phyloP scores from a whole-genome alignment of 495 filamentous ascomycete species.

The Penicillium cosmopolitanum region DNA sequence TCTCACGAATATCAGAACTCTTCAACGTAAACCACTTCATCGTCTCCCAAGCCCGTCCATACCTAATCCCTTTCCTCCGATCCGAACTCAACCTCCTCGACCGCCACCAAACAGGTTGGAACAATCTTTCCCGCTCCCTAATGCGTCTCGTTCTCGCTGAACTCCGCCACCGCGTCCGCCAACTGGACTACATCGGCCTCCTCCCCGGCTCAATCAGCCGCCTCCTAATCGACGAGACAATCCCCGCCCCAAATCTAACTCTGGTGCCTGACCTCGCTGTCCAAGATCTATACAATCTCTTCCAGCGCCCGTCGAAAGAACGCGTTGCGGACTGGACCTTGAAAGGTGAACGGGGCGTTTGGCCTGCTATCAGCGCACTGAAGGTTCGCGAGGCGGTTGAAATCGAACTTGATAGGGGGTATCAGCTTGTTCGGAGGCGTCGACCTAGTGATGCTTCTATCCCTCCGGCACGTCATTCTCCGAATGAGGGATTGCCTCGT shows the following conservation, averaged over 20 bases:
- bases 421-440: slow-evolving; percentile 72
- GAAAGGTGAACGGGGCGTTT: slow-evolving; percentile 83
- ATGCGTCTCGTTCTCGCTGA: slow-evolving; percentile 74
- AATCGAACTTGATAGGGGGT: slow-evolving; percentile 80
- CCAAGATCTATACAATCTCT: slow-evolving; percentile 71
- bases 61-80: slow-evolving; percentile 86
- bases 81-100: slow-evolving; percentile 79
- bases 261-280: slow-evolving; percentile 79
- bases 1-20: slow-evolving; percentile 82
- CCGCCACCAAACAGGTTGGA: slow-evolving; percentile 60
- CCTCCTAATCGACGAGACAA: slow-evolving; percentile 83
- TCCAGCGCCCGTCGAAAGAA: slow-evolving; percentile 78
- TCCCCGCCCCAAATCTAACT: slow-evolving; percentile 79
- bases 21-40: slow-evolving; percentile 99
- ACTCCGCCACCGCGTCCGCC: slow-evolving; percentile 77
- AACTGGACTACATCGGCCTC: slow-evolving; percentile 76
- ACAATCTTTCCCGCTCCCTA: slow-evolving; percentile 62
- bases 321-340: slow-evolving; percentile 84
- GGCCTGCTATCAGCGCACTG: slow-evolving; percentile 87
- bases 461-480: slow-evolving; percentile 18
- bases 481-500: slow-evolving; percentile 37
- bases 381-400: slow-evolving; percentile 86
- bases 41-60: slow-evolving; percentile 92
- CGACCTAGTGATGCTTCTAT: slow-evolving; percentile 43
- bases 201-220: slow-evolving; percentile 71